Evolutionary conservation across 2,329 filamentous ascomycete genomes (phyloP), one percentile per base, ranked within the genome.

Genomic region (Phyllosticta paracitricarpa): DNA sequence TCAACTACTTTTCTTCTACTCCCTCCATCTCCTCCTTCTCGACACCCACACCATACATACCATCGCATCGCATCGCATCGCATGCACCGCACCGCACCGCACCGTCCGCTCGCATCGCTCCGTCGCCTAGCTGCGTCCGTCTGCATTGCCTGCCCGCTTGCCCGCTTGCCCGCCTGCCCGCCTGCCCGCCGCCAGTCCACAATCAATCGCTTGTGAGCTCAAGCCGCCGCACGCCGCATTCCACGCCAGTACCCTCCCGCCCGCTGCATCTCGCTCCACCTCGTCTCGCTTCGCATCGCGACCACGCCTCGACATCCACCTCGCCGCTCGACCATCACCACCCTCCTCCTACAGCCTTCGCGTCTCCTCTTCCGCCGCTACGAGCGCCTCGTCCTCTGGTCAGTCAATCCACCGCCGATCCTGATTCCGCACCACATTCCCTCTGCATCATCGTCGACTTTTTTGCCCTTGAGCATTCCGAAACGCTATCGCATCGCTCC

Each of bases 341-440:
- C 33, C 33, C 33, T 40, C 33, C 7, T 4, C 33, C 17, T 14
- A 12, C 33, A 1, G 33, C 10, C 33, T 14, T 40, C 33, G 17
- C 33, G 33, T 14, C 17, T 3, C 10, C 33, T 10, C 3, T 9
- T 40, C 33, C 19, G 33, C 33, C 33, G 33, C 33, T 40, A 3
- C 4, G 33, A 40, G 33, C 33, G 33, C 33, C 33, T 40, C 40
- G 40, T 6, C 40, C 6, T n/a, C 40, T 40, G 40, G 40, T 48
- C 40, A 48, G 40, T 48, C 7, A n/a, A n/a, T n/a, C 40, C 40
- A 48, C 17, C 54, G 59, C 54, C 59, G 54, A 57, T 61, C 54
- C 9, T 30, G 40, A 61, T 61, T 51, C 33, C 12, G 54, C 59
- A 30, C 28, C 40, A 28, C 59, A 57, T 57, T 54, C 59, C 53